Conservation (phyloP, 192 early-diverging fungal species). For the Rhizophagus clarus region DNA sequence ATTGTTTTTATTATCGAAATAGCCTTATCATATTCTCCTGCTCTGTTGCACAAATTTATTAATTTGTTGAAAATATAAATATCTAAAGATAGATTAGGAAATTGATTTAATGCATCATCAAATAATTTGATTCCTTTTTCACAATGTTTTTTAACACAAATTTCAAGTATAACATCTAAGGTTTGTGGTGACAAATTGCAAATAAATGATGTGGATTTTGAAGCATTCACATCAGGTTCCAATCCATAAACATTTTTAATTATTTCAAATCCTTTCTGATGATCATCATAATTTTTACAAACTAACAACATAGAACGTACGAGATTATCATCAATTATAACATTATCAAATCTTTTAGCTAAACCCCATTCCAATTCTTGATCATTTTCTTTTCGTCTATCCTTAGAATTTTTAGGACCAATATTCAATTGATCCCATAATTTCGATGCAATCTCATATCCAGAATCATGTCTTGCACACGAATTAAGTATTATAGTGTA, state of each 20-base stretch:
- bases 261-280: constrained; percentile 20
- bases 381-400: neutral
- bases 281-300: neutral
- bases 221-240: neutral
- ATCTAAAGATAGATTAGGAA: neutral
- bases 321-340: constrained; percentile 7
- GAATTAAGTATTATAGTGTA: constrained; percentile 41
- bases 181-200: neutral
- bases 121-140: constrained; percentile 5
- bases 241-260: constrained; percentile 9
- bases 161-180: neutral
- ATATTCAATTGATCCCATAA: constrained; percentile 35
- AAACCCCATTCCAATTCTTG: neutral
- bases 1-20: neutral
- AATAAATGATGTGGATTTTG: neutral
- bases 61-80: constrained; percentile 25
- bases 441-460: constrained; percentile 37
- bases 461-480: constrained; percentile 36
- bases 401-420: too few species aligned
- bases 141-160: neutral
- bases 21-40: neutral
- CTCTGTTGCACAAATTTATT: neutral
- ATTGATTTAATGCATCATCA: constrained; percentile 11
- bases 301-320: constrained; percentile 17
- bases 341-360: neutral